A percentile compares a stretch with the other conserved stretches of the same genome.
Conservation (phyloP, 495 filamentous ascomycete species). For the Bathelium albidoporum region DNA sequence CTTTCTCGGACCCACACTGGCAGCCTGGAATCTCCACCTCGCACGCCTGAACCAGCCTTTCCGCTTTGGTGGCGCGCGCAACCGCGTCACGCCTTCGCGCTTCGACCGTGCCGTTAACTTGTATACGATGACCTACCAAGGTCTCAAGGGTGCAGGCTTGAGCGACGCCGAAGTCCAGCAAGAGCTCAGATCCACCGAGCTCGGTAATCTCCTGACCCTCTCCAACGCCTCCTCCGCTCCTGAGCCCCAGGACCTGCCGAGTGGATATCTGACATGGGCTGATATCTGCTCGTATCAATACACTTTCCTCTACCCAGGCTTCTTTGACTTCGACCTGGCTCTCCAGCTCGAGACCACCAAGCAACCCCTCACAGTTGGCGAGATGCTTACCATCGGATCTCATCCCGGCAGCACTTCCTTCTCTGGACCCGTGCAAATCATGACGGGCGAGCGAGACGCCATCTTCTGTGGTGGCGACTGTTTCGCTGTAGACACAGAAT, state of each 20-base stretch:
- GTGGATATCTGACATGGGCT: slow-evolving; percentile 38
- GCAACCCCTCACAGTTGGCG: slow-evolving; percentile 14
- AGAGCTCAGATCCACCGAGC: slow-evolving; percentile 15
- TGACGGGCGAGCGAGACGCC: slow-evolving; percentile 4
- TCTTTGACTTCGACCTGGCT: slow-evolving; percentile 37
- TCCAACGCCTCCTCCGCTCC: slow-evolving; percentile 11
- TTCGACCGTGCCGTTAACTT: not conserved
- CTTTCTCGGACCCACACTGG: slow-evolving; percentile 26
- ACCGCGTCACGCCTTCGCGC: not conserved
- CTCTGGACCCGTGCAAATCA: slow-evolving; percentile 10
- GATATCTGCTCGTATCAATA: slow-evolving; percentile 31
- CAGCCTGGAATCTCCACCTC: slow-evolving; percentile 35
- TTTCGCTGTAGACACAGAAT: not conserved
- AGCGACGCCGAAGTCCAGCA: not conserved
- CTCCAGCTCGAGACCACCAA: slow-evolving; percentile 35
- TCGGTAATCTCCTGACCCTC: slow-evolving; percentile 18
- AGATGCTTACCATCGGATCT: slow-evolving; percentile 8
- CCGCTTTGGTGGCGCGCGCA: slow-evolving; percentile 10
- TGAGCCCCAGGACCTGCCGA: slow-evolving; percentile 19
- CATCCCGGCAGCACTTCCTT: not conserved
- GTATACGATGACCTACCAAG: not conserved
- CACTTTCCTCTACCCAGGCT: slow-evolving; percentile 35
- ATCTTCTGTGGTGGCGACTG: slow-evolving; percentile 16
- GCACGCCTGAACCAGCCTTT: slow-evolving; percentile 36
- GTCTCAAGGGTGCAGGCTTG: not conserved